Base-by-base conservation (phyloP, 2,329 filamentous ascomycete species). In the Ceratocystis diversiconidia region DNA sequence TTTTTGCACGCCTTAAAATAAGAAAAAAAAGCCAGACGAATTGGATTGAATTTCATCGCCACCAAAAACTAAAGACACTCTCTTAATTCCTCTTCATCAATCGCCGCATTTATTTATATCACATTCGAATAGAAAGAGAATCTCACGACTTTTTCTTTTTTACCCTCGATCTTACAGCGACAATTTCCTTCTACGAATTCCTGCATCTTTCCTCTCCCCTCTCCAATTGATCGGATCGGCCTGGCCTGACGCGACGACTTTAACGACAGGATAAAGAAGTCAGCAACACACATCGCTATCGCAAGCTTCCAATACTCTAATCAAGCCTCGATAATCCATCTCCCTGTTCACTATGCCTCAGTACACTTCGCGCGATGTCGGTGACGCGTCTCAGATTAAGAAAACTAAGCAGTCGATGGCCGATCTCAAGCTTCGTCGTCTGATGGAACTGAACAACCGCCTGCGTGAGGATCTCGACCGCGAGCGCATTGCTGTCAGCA, bases 351-450 rank as follows among this genome's bases (percentile, higher is more conserved):
- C 75, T 69, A 85, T 86, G 83, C 82, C 84, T 76, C 80, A 83
- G 70, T 87, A 86, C 77, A 85, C 83, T 67, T 85, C 84, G 61
- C 82, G 84, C 72, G 84, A 87, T 73, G 82, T 84, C 68, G 83
- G 82, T 76, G 84, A 87, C 74, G 82, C 83, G 75, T 83, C 82
- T 72, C 83, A 86, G 75, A 83, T 85, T 72, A 85, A 84, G 82
- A 95, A 92, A 80, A 97, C 95, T 81, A 96, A 96, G 82, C 94
- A 97, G 80, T 96, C 90, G 75, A 97, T 99, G 90, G 92, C 92
- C 71, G 94, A 99, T 76, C 84, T 99, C 70, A 99, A 99, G 83
- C 85, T 97, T 73, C 87, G 94, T 73, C 88, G 94, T 70, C 82
- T 99, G 77, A 97, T 92, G 68, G 94, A 99, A 80, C 85, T 99